A percentile compares a stretch with the other conserved stretches of the same genome.
These are phyloP conservation scores for Gentiana macrophylla DNA, from an alignment of 257 asterid species.

Conservation along the genomic window DNA sequence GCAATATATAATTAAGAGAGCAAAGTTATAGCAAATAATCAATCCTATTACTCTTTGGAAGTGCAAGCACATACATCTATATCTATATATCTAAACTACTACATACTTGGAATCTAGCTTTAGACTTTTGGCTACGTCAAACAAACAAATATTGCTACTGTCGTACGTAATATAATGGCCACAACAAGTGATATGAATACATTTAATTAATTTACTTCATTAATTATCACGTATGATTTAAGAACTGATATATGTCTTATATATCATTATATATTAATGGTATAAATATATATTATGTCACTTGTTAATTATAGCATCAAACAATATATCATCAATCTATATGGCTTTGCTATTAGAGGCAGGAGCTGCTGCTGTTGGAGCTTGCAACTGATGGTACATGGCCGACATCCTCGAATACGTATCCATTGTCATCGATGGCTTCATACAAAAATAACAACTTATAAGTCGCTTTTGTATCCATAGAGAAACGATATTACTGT, in stretches of 20 bases:
- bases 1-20: too few relatives aligned
- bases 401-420: conserved; percentile 54
- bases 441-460: not conserved
- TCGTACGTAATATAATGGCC: not conserved
- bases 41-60: too few relatives aligned
- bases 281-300: too few relatives aligned
- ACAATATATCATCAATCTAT: not conserved
- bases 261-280: not conserved
- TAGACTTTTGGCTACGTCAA: too few relatives aligned
- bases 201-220: not conserved
- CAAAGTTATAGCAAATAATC: too few relatives aligned
- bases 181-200: not conserved
- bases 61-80: too few relatives aligned
- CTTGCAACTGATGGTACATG: conserved; percentile 63
- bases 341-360: conserved; percentile 17
- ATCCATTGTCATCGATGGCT: conserved; percentile 62
- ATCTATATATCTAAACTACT: too few relatives aligned
- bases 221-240: not conserved
- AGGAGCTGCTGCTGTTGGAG: conserved; percentile 17
- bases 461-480: conserved; percentile 44
- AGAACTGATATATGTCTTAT: not conserved
- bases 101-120: too few relatives aligned
- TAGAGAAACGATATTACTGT: conserved; percentile 53
- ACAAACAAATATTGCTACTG: too few relatives aligned
- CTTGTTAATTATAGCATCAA: not conserved